phyloP scores from a whole-genome alignment of 257 asterid species.

The Rubia yunnanensis region DNA sequence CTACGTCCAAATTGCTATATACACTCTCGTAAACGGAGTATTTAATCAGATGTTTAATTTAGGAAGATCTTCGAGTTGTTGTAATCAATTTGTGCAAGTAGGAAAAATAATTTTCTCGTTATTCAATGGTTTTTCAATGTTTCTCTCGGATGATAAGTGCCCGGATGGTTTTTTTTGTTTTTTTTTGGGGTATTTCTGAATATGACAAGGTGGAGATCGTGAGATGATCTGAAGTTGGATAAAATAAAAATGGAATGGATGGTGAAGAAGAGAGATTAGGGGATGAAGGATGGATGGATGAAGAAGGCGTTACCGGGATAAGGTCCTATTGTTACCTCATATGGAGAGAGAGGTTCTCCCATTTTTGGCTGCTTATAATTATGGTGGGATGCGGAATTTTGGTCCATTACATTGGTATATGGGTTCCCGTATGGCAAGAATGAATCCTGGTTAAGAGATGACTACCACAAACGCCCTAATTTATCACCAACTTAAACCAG shows the following conservation, averaged over 20 bases:
- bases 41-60: background rate
- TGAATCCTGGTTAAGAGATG: background rate
- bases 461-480: no score
- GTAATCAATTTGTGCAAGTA: background rate
- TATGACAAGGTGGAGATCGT: background rate
- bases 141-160: no score
- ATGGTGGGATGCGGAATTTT: background rate
- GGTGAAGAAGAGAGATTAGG: slow-evolving; percentile 16
- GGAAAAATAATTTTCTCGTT: background rate
- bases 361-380: background rate
- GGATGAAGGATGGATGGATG: slow-evolving; percentile 23
- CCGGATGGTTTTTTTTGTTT: background rate
- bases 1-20: background rate
- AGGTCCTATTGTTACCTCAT: slow-evolving; percentile 37
- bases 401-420: background rate
- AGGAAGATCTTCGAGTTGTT: background rate
- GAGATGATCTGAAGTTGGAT: slow-evolving; percentile 1
- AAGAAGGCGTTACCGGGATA: slow-evolving; percentile 31
- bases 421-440: no score
- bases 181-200: background rate
- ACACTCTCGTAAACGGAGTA: background rate
- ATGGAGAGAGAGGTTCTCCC: background rate
- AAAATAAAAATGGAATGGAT: slow-evolving; percentile 19
- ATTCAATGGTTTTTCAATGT: background rate
- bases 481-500: no score